Evolutionary conservation across 2,329 filamentous ascomycete species (phyloP).

Genomic region (Microdochium trichocladiopsis): DNA sequence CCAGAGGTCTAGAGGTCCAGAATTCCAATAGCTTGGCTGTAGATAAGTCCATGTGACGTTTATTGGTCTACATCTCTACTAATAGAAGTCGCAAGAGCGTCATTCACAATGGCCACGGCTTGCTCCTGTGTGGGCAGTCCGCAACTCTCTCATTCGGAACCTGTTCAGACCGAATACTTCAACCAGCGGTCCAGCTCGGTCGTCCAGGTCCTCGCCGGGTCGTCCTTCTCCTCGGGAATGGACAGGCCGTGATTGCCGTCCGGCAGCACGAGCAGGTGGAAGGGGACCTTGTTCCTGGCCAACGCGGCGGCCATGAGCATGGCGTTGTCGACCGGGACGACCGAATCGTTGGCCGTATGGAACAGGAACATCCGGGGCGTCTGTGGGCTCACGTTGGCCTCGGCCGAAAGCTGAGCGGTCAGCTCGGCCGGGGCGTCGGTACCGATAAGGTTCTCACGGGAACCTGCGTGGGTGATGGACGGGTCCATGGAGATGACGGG

Average conservation of each 20-base stretch:
- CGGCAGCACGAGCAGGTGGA: neutral
- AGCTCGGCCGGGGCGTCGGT: conserved; percentile 6
- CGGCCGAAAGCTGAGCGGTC: neutral
- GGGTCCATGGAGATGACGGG: conserved; percentile 13
- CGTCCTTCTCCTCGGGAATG: neutral
- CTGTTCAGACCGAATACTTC: neutral
- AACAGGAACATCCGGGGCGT: neutral
- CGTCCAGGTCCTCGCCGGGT: neutral
- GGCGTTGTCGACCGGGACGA: neutral
- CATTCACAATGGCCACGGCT: too few species aligned
- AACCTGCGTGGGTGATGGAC: conserved; percentile 7
- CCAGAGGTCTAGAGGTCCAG: neutral
- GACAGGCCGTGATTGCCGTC: neutral
- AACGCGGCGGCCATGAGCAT: neutral
- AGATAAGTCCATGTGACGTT: too few species aligned
- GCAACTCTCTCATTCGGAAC: too few species aligned
- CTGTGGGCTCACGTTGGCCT: neutral
- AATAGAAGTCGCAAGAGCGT: too few species aligned
- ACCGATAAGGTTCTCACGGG: conserved; percentile 11
- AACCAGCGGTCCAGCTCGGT: neutral
- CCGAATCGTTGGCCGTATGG: neutral
- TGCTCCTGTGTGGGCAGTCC: too few species aligned
- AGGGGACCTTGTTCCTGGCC: neutral
- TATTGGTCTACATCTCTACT: too few species aligned
- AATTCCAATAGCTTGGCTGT: neutral